Conservation (phyloP, 805 yeast genomes). For the Cyberlindnera euphorbiae region DNA sequence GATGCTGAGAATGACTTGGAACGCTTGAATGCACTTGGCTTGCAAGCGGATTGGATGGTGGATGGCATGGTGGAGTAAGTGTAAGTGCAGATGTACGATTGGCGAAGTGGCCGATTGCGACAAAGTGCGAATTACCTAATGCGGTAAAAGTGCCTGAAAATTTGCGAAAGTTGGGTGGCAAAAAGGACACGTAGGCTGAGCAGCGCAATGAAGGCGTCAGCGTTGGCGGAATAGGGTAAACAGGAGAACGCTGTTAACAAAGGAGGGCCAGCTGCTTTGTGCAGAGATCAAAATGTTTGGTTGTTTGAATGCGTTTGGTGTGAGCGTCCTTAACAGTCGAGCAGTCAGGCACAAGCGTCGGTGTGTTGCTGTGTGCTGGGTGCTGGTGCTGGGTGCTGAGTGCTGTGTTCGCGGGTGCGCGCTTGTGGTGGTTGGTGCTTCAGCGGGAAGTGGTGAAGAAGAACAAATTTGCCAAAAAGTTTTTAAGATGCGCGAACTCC, state of each 20-base stretch:
- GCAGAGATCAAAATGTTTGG: too few species aligned
- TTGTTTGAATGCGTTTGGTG: too few species aligned
- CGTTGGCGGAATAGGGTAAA: slow-evolving; percentile 1
- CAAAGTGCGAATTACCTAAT: too few species aligned
- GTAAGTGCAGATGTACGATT: slow-evolving; percentile 3
- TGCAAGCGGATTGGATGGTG: not conserved
- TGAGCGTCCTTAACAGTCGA: too few species aligned
- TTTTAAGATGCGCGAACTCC: too few species aligned
- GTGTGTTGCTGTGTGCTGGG: not conserved
- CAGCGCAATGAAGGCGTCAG: slow-evolving; percentile 31
- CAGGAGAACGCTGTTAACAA: not conserved
- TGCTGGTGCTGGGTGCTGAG: not conserved
- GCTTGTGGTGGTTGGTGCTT: too few species aligned
- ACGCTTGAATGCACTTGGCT: slow-evolving; percentile 16
- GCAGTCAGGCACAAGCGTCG: too few species aligned
- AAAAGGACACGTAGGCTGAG: slow-evolving; percentile 22
- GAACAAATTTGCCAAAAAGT: slow-evolving; percentile 6
- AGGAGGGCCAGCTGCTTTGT: not conserved
- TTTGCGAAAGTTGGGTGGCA: slow-evolving; percentile 6
- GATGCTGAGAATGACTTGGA: slow-evolving; percentile 18
- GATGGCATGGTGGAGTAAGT: not conserved
- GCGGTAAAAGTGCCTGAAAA: slow-evolving; percentile 1
- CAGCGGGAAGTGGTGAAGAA: not conserved
- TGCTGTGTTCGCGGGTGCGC: not conserved
- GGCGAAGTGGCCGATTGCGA: too few species aligned